A percentile compares a stretch with the other conserved stretches of the same genome.
phyloP scores from a whole-genome alignment of 805 yeast species.

The Wickerhamiella qilinensis region DNA sequence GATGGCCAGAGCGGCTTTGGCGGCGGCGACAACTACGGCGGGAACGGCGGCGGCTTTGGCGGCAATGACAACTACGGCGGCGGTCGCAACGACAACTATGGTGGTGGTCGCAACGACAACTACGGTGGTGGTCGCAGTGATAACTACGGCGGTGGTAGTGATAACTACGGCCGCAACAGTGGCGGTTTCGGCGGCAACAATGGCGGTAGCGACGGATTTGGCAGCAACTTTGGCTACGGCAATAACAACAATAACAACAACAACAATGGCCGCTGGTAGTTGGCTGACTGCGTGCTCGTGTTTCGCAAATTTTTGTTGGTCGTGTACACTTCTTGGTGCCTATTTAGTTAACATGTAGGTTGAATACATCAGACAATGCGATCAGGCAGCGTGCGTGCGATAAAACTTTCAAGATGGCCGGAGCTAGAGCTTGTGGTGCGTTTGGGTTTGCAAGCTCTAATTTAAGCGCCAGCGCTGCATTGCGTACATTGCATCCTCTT shows the following conservation, averaged over 20 bases:
- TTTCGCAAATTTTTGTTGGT: no score
- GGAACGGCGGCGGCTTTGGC: constrained; percentile 1
- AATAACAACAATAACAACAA: constrained; percentile 3
- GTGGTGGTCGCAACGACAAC: constrained; percentile 10
- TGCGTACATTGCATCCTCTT: no score
- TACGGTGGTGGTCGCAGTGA: constrained; percentile 13
- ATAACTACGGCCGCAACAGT: constrained; percentile 8
- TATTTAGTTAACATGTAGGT: no score
- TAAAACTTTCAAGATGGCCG: no score
- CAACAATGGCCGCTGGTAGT: neutral
- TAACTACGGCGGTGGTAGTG: constrained; percentile 17
- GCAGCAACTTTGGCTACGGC: neutral
- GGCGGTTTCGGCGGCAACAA: constrained; percentile 4
- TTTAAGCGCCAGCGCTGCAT: no score
- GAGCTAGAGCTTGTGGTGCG: no score
- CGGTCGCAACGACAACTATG: constrained; percentile 17
- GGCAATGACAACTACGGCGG: constrained; percentile 4
- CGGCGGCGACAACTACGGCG: constrained; percentile 2
- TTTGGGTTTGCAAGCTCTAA: no score
- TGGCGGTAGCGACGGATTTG: neutral
- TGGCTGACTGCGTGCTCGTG: no score
- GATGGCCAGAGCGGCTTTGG: constrained; percentile 3
- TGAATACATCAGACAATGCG: no score
- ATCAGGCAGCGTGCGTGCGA: no score
- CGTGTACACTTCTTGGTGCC: no score